A percentile compares a stretch with the other conserved stretches of the same genome.
Conservation (phyloP, 495 filamentous ascomycete species). For the Penicillium subrubescens region DNA sequence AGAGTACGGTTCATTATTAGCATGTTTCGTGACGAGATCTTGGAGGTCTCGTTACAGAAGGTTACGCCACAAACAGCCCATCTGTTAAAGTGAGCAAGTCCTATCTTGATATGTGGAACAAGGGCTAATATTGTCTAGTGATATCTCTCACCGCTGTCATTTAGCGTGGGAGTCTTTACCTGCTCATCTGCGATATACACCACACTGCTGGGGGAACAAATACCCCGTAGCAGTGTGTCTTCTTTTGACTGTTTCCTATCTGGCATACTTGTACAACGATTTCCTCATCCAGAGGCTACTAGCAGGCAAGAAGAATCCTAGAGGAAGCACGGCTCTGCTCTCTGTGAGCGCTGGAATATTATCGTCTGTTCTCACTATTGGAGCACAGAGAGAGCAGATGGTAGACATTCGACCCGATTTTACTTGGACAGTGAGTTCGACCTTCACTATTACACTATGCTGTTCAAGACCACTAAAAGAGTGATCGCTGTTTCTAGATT, state of each 20-base stretch:
- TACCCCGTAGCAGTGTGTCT: conserved; percentile 27
- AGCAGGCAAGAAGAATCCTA: background rate
- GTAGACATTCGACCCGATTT: conserved; percentile 33
- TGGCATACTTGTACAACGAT: conserved; percentile 46
- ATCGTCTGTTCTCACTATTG: conserved; percentile 40
- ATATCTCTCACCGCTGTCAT: conserved; percentile 40
- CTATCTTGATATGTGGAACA: background rate
- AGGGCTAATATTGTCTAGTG: conserved; percentile 20
- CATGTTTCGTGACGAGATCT: conserved; percentile 57
- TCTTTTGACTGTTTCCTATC: conserved; percentile 37
- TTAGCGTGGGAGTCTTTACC: conserved; percentile 39
- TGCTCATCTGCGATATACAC: conserved; percentile 36
- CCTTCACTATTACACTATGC: background rate
- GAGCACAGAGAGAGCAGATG: conserved; percentile 42
- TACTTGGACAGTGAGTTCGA: conserved; percentile 25
- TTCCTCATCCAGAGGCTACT: conserved; percentile 50
- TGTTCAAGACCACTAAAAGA: background rate
- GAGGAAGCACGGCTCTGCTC: conserved; percentile 32
- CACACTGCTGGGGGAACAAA: conserved; percentile 26
- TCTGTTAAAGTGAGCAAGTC: conserved; percentile 22
- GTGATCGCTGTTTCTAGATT: conserved; percentile 15
- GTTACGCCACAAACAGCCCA: conserved; percentile 33
- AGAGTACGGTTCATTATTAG: conserved; percentile 51
- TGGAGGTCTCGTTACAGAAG: conserved; percentile 52
- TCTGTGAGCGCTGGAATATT: conserved; percentile 40